A percentile compares a stretch with the other conserved stretches of the same genome.
These are phyloP conservation scores for Microsporum canis DNA, from an alignment of 2,329 filamentous ascomycete genomes.

Conservation along the genomic window DNA sequence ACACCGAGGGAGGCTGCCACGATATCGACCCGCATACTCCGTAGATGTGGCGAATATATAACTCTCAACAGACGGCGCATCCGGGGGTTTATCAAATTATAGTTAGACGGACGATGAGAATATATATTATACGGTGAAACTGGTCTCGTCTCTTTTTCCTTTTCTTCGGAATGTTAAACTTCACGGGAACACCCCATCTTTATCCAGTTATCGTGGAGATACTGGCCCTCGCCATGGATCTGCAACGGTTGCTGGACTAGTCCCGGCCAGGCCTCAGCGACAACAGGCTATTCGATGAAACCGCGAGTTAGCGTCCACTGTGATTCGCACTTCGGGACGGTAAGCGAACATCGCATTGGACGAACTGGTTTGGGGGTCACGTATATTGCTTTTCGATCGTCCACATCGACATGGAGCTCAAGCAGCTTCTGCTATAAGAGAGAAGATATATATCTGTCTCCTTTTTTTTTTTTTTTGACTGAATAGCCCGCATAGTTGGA, in stretches of 20 bases:
- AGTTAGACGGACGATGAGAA: not conserved
- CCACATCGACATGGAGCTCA: not conserved
- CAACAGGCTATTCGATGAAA: conserved; percentile 2
- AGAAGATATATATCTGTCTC: not conserved
- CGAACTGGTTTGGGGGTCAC: not conserved
- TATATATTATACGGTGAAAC: not conserved
- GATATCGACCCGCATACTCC: not conserved
- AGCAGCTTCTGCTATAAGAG: not conserved
- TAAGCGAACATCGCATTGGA: conserved; percentile 4
- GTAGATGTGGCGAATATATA: not conserved
- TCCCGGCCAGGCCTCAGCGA: not conserved
- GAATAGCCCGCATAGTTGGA: too few species aligned
- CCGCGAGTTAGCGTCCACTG: not conserved
- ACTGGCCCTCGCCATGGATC: not conserved
- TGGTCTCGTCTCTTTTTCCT: not conserved
- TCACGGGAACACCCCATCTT: not conserved
- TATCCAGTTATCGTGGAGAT: not conserved
- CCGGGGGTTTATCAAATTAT: not conserved
- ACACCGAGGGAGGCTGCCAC: not conserved
- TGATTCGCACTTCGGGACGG: conserved; percentile 2
- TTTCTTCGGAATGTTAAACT: not conserved
- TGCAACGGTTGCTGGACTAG: conserved; percentile 2
- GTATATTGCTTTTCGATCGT: conserved; percentile 2
- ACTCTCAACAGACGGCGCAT: not conserved
- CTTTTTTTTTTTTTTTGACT: too few species aligned